Conservation (phyloP, 352 stramenopile genomes). For the Thalassiosira delicatula region DNA sequence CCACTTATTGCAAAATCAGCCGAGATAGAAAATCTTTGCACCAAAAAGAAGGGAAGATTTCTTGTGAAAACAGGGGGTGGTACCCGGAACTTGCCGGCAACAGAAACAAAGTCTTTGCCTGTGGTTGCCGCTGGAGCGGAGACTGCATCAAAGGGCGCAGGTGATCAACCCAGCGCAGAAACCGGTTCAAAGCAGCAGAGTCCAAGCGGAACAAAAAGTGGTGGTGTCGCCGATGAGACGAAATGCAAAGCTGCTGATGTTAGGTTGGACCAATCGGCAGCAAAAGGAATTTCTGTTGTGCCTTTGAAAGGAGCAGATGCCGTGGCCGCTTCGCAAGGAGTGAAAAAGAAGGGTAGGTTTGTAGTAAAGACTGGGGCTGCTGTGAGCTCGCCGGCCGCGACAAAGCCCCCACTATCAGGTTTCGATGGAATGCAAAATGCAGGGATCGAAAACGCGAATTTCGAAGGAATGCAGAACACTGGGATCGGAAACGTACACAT, state of each 20-base stretch:
- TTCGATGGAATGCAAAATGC: constrained; percentile 10
- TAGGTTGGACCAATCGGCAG: not conserved
- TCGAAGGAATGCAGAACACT: too few relatives aligned
- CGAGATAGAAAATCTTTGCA: not conserved
- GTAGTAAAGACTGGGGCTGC: constrained; percentile 50
- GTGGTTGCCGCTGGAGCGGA: constrained; percentile 1
- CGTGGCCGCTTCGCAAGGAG: too few relatives aligned
- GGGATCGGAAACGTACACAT: not conserved
- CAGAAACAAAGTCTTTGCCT: not conserved
- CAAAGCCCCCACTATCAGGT: not conserved
- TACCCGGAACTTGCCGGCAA: constrained; percentile 15
- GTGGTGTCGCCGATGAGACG: too few relatives aligned
- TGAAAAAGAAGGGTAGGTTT: constrained; percentile 66
- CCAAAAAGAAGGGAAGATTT: constrained; percentile 50
- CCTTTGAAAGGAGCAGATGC: too few relatives aligned
- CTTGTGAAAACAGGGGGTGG: constrained; percentile 34
- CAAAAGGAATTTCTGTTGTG: too few relatives aligned
- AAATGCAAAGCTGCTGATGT: too few relatives aligned
- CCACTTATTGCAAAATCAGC: not conserved
- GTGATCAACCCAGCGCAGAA: too few relatives aligned
- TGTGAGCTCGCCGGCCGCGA: constrained; percentile 1
- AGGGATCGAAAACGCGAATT: not conserved
- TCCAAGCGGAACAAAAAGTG: not conserved
- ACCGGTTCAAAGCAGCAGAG: constrained; percentile 1
- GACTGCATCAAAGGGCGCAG: not conserved